These are phyloP conservation scores for Pseudozyma tsukubaensis DNA, from an alignment of 1,284 basidiomycete genomes.

Conservation along the genomic window DNA sequence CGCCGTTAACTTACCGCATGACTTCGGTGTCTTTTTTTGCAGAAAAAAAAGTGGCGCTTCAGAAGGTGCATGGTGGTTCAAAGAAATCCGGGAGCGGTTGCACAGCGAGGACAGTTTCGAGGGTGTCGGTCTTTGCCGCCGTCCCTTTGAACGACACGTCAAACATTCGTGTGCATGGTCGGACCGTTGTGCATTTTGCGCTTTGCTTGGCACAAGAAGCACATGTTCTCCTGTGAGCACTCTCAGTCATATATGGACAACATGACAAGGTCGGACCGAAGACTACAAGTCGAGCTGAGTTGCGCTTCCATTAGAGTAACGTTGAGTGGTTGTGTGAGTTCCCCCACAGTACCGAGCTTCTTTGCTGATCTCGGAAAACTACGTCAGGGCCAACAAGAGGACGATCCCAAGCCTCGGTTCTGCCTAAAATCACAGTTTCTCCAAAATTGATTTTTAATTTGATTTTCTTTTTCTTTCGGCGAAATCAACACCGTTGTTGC, in stretches of 20 bases:
- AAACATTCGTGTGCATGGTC: not conserved
- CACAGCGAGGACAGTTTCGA: not conserved
- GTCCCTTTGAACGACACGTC: not conserved
- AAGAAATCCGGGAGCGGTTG: not conserved
- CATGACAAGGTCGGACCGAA: no score
- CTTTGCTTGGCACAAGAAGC: not conserved
- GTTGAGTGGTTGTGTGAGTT: no score
- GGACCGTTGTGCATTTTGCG: not conserved
- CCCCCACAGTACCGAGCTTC: not conserved
- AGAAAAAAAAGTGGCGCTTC: not conserved
- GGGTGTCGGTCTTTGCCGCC: not conserved
- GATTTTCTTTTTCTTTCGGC: not conserved
- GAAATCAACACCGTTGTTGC: not conserved
- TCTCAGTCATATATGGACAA: no score
- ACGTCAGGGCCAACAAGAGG: conserved; percentile 8
- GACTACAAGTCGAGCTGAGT: no score
- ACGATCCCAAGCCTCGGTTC: no score
- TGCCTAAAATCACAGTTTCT: conserved; percentile 1
- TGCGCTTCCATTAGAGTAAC: no score
- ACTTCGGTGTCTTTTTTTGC: not conserved
- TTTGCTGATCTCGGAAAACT: not conserved
- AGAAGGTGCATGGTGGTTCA: conserved; percentile 1
- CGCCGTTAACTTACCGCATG: no score
- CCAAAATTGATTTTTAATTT: not conserved
- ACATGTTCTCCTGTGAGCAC: no score